Evolutionary conservation across 257 asterid species (phyloP).

Genomic region (Fraxinus americana): DNA sequence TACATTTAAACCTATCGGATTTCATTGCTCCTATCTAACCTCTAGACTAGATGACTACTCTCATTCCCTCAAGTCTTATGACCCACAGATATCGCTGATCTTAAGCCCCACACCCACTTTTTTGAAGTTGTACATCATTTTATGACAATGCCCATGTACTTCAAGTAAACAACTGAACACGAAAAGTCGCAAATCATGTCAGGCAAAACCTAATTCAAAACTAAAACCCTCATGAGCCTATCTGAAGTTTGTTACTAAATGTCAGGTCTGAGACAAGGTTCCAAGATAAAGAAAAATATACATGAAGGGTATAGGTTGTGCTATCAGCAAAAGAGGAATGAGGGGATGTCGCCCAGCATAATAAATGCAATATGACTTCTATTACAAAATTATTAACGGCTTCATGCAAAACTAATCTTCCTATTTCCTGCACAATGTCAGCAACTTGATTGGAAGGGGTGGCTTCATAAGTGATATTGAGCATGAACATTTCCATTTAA

Average conservation of each 20-base stretch:
- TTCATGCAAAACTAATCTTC: neutral
- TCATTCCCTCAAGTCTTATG: neutral
- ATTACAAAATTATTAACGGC: neutral
- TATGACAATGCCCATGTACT: slow-evolving; percentile 16
- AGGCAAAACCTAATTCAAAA: neutral
- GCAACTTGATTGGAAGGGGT: neutral
- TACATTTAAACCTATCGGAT: neutral
- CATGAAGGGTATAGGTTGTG: neutral
- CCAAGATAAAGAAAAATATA: neutral
- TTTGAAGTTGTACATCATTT: neutral
- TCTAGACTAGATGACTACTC: neutral
- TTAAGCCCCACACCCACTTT: slow-evolving; percentile 8
- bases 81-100: neutral
- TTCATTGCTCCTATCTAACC: neutral
- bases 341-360: neutral
- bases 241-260: neutral
- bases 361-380: neutral
- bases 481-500: slow-evolving; percentile 2
- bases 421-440: slow-evolving; percentile 5
- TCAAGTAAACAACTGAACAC: slow-evolving; percentile 14
- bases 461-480: slow-evolving; percentile 10
- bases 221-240: slow-evolving; percentile 5
- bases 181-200: neutral
- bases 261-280: neutral
- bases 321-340: neutral